Base-by-base conservation (phyloP, 2,329 filamentous ascomycete genomes). In the Paracorniculantispora psalliotae region DNA sequence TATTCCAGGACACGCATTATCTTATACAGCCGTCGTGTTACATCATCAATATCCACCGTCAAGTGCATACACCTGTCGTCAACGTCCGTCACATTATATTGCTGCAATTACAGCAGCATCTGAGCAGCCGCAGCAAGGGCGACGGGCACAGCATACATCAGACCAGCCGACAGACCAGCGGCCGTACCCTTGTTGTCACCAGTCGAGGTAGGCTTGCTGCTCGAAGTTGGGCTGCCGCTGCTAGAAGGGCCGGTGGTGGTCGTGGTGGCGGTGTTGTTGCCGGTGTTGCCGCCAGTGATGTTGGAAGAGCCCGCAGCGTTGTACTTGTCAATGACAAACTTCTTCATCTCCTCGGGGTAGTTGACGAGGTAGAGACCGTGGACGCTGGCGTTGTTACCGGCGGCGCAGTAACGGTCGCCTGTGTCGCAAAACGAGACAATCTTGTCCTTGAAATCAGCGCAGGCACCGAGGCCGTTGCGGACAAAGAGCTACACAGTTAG, bases 401-500 rank as follows among this genome's bases (percentile, higher is more conserved):
- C 3, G 63, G 72, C 74, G 64, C 75, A 77, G 66, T 74, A 77
- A 17, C 67, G 60, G 61, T 79, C 77, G 50, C 74, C 74, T 0
- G 62, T 69, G 66, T 77, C 75, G 66, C 75, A 77, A 65, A 72
- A 77, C 3, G 75, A 75, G 47, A 69, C 66, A 47, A 77, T 64
- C 35, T 71, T 70, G 63, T 69, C 61, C 57, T 65, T 64, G 63
- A 75, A 74, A 37, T 67, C 63, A 61, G 73, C 66, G 67, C 75
- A 77, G 15, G 65, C 64, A 37, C 65, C 67, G 46, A 67, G 63
- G 58, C 74, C 66, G n/a, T 68, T 64, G 44, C 75, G 74, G 35
- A 62, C 50, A 60, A 77, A 75, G 54, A 76, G 62, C 75, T 77
- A 35, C 1, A 17, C n/a, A 51, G 17, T 23, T 52, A 33, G 37